Evolutionary conservation across 306 rosid genomes (phyloP), one percentile per base, ranked within the genome.

Genomic region (Abrus pulchellus): DNA sequence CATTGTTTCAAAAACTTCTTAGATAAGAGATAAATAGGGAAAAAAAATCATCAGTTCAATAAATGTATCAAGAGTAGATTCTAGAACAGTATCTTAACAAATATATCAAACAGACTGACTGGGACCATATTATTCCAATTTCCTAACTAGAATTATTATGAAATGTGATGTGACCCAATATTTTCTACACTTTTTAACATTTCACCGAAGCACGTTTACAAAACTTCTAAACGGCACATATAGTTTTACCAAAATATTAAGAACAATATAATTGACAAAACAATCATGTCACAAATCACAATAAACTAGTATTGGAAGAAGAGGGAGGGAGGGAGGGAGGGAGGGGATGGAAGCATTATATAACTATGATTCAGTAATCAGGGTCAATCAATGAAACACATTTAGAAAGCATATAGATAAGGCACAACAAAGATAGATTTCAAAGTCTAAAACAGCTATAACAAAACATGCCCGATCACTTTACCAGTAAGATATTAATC

Each of bases 11-110:
- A 70, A 62, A 28, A 47, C 13, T 80, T 63, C 66, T 61, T 43
- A 84, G 85, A 74, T 50, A 75, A 53, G 36, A 80, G 76, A 57
- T 34, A 73, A 83, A 70, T 1, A 74, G 62, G 68, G 50, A 63
- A 53, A 50, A 78, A 29, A 50, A 47, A 78, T 20, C 66, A 44
- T 12, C 11, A 36, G 41, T 36, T 64, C 32, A 14, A 41, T 50
- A 9, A 9, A 47, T 48, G 9, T 68, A 67, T 36, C 53, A 38
- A 30, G n/a, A 20, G 4, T 13, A 5, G 44, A 49, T 1, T 10
- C 13, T 33, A 48, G 64, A 43, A 50, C 7, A 14, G 40, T 32
- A 65, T 43, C 50, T 54, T 20, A n/a, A 27, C 73, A 55, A 45
- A 54, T 49, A 20, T 20, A 20, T 20, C 20, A 80, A 62, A 71